Base-by-base conservation (phyloP, 768 basidiomycete species). In the Pleurotus pulmonarius region DNA sequence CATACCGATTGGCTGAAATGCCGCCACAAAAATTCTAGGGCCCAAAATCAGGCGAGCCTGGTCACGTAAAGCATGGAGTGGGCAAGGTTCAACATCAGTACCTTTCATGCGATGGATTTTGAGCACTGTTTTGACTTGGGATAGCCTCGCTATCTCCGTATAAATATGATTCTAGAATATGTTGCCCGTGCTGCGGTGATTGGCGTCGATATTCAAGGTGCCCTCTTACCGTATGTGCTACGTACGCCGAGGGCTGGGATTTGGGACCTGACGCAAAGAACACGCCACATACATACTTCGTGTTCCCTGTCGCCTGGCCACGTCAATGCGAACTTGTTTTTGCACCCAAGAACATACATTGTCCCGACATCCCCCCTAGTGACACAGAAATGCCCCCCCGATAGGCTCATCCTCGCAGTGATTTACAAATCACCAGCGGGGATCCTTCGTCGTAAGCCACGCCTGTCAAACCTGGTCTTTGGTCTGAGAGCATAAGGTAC, bases 101-200 rank as follows among this genome's bases (percentile, higher is more conserved):
- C 48, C 20, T 34, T n/a, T 29, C 48, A 12, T n/a, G 15, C 48
- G 34, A 34, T 16, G 16, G 48, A 38, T 12, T 18, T 15, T 12
- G 29, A 37, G 11, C 48, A 49, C 48, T 37, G 15, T n/a, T 16
- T 44, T 13, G 43, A 7, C 38, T 24, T 15, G 29, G 12, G 48
- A 38, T 29, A 49, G 34, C 48, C 48, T 24, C 48, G 22, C 48
- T 49, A 49, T 49, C 16, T 38, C 48, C 48, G 48, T 49, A 15
- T 1, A 29, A 49, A 49, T 29, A 9, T 20, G 29, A 34, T 34
- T 37, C 26, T n/a, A 34, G 24, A 16, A 13, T 49, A 49, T 26
- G 38, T 34, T 22, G 15, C 34, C n/a, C 34, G 26, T 49, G 38
- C 48, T 49, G 48, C 48, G 48, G 48, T 24, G 48, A 49, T 49